phyloP scores from a whole-genome alignment of 208 protist genomes.

The Leishmania martiniquensis region DNA sequence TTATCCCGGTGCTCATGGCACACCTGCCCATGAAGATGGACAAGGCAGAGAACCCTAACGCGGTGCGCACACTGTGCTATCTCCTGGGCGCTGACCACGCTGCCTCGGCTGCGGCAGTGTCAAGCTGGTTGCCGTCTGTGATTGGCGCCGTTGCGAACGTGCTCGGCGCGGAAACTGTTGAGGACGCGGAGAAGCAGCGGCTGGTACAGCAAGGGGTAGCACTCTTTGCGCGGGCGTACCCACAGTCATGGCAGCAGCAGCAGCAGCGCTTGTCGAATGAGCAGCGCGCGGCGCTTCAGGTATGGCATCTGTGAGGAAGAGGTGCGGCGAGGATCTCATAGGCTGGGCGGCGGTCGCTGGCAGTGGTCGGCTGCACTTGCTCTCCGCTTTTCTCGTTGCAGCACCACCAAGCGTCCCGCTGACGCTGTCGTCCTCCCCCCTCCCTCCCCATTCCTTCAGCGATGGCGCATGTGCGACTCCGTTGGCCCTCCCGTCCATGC shows the following conservation, averaged over 20 bases:
- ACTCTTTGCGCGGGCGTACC: slow-evolving; percentile 31
- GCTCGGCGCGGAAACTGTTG: slow-evolving; percentile 50
- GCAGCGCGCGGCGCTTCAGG: slow-evolving; percentile 38
- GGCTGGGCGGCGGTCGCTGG: neutral
- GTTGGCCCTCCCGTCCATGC: neutral
- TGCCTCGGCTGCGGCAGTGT: slow-evolving; percentile 24
- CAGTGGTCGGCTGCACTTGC: neutral
- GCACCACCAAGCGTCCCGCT: neutral
- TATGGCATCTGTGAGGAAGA: slow-evolving; percentile 31
- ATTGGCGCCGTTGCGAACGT: slow-evolving; percentile 43
- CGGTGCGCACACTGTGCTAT: slow-evolving; percentile 50
- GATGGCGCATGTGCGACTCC: neutral
- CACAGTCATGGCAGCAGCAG: slow-evolving; percentile 43
- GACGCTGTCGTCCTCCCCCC: neutral
- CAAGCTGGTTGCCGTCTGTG: slow-evolving; percentile 43
- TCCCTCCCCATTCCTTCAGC: neutral
- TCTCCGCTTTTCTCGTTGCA: neutral
- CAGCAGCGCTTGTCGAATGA: slow-evolving; percentile 27
- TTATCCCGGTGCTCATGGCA: slow-evolving; percentile 58
- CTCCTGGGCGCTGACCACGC: slow-evolving; percentile 31
- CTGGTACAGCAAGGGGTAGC: slow-evolving; percentile 42
- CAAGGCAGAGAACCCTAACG: slow-evolving; percentile 78
- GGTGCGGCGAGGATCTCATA: neutral
- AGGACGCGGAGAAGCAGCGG: slow-evolving; percentile 51
- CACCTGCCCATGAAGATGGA: slow-evolving; percentile 82